Percentiles rank a stretch among this genome's conserved stretches.
These are phyloP conservation scores for Talaromyces sp. DNA, from an alignment of 2,329 filamentous ascomycete genomes.

Conservation along the genomic window DNA sequence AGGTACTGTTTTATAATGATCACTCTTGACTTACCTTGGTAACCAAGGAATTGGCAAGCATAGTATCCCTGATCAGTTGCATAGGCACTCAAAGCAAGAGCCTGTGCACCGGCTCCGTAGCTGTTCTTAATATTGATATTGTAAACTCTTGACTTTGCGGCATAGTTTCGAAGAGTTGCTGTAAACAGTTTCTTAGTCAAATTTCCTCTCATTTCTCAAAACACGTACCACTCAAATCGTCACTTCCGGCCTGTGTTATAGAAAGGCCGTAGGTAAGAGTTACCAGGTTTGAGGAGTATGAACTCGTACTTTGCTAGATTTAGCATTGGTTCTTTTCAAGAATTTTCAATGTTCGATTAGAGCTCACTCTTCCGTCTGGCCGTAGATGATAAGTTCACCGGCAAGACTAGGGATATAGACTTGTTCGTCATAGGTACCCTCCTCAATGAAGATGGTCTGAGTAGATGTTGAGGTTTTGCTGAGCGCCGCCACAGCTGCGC, in stretches of 20 bases:
- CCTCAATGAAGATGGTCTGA: slow-evolving; percentile 61
- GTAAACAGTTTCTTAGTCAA: background rate
- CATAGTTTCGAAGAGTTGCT: slow-evolving; percentile 16
- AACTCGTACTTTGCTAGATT: slow-evolving; percentile 36
- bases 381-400: slow-evolving; percentile 55
- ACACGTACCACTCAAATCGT: slow-evolving; percentile 24
- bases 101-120: slow-evolving; percentile 21
- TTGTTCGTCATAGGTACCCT: slow-evolving; percentile 61
- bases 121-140: slow-evolving; percentile 24
- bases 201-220: too few species aligned
- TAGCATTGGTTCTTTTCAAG: background rate
- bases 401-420: slow-evolving; percentile 51
- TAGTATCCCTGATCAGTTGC: slow-evolving; percentile 56
- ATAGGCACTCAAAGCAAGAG: slow-evolving; percentile 52
- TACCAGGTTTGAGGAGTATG: slow-evolving; percentile 57
- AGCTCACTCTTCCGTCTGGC: slow-evolving; percentile 49
- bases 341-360: background rate
- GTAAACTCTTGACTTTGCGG: slow-evolving; percentile 19
- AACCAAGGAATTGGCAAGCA: slow-evolving; percentile 53
- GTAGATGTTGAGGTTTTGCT: slow-evolving; percentile 48
- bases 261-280: slow-evolving; percentile 44
- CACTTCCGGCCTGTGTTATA: slow-evolving; percentile 17
- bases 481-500: slow-evolving; percentile 55
- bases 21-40: slow-evolving; percentile 35
- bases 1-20: too few species aligned